Evolutionary conservation across 495 filamentous ascomycete species (phyloP).

Genomic region (Amphirosellinia nigrospora): DNA sequence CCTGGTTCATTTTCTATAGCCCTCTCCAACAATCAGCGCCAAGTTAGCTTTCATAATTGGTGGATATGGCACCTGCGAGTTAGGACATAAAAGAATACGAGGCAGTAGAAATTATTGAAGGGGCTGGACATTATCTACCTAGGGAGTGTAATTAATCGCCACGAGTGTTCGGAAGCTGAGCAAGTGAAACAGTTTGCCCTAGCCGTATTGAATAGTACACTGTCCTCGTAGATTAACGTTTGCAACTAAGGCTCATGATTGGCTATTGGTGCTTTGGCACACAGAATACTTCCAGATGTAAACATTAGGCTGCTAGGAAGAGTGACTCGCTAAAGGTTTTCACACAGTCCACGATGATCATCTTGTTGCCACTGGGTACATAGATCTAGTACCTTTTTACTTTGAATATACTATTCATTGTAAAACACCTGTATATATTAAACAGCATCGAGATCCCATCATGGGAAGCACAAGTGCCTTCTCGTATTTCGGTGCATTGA

Average conservation of each 20-base stretch:
- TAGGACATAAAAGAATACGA: neutral
- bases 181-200: neutral
- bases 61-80: neutral
- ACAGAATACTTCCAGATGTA: neutral
- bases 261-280: neutral
- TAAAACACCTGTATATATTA: neutral
- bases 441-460: neutral
- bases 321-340: neutral
- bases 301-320: neutral
- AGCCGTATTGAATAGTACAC: neutral
- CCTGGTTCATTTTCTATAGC: too few species aligned
- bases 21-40: neutral
- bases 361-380: neutral
- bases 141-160: too few species aligned
- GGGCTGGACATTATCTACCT: neutral
- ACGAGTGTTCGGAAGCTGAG: too few species aligned
- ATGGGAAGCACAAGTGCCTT: neutral
- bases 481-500: neutral
- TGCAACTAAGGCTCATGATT: too few species aligned
- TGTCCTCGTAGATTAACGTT: neutral
- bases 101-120: neutral
- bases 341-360: neutral
- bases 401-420: neutral
- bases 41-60: neutral
- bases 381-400: neutral